Evolutionary conservation across 441 rosid species (phyloP).

Genomic region (Jatropha podagrica): DNA sequence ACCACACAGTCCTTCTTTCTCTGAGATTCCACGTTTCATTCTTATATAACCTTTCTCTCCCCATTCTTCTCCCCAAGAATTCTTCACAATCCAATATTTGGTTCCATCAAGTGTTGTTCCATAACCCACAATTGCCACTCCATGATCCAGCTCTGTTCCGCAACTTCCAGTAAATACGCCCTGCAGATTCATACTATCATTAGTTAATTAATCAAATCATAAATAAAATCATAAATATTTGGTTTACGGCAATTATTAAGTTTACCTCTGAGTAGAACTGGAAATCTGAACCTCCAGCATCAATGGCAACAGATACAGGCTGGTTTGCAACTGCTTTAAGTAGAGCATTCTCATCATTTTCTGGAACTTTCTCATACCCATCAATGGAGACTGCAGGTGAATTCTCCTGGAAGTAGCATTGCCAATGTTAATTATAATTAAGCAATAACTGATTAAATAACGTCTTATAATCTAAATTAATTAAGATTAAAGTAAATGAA

Average conservation of each 20-base stretch:
- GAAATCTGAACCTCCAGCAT: slow-evolving; percentile 71
- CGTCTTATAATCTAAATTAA: background rate
- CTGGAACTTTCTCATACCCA: slow-evolving; percentile 71
- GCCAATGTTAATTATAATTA: background rate
- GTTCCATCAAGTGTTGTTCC: slow-evolving; percentile 68
- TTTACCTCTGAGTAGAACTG: slow-evolving; percentile 91
- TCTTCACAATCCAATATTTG: slow-evolving; percentile 85
- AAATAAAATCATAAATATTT: background rate
- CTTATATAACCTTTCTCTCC: slow-evolving; percentile 90
- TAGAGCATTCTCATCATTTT: slow-evolving; percentile 61
- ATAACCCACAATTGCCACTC: slow-evolving; percentile 80
- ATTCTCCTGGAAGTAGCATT: slow-evolving; percentile 34
- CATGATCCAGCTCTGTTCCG: slow-evolving; percentile 69
- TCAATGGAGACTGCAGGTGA: slow-evolving; percentile 63
- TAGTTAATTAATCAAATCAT: too few species aligned
- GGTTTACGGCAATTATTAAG: background rate
- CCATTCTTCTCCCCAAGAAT: slow-evolving; percentile 91
- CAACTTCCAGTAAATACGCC: slow-evolving; percentile 81
- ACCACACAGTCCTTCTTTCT: slow-evolving; percentile 67
- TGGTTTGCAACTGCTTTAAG: slow-evolving; percentile 73
- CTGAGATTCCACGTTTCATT: slow-evolving; percentile 61
- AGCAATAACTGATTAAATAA: background rate
- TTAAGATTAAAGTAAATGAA: background rate
- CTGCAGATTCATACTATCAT: slow-evolving; percentile 26
- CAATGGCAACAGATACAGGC: slow-evolving; percentile 86